These are phyloP conservation scores for Madurella fahalii DNA, from an alignment of 2,329 filamentous ascomycete genomes.

Conservation along the genomic window DNA sequence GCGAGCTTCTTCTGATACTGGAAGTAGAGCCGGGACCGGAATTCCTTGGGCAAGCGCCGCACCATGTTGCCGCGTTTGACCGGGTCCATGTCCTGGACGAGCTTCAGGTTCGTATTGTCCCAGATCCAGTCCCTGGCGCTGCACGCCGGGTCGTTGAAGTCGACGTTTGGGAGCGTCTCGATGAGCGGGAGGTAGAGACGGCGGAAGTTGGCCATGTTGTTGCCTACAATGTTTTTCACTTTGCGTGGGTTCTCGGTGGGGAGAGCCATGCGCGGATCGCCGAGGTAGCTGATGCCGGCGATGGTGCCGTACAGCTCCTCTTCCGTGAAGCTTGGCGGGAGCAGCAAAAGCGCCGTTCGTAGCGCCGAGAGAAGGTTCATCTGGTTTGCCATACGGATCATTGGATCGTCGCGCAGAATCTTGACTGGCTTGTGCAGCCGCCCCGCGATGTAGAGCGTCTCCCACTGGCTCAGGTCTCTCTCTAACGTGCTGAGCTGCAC, in stretches of 20 bases:
- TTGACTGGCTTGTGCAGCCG: slow-evolving; percentile 97
- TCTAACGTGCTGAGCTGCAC: slow-evolving; percentile 90
- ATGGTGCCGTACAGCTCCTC: slow-evolving; percentile 86
- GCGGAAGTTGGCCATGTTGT: slow-evolving; percentile 89
- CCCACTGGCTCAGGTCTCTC: slow-evolving; percentile 82
- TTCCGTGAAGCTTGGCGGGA: slow-evolving; percentile 82
- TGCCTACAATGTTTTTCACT: slow-evolving; percentile 86
- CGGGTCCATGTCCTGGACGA: slow-evolving; percentile 91
- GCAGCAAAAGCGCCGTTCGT: slow-evolving; percentile 79
- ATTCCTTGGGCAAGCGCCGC: slow-evolving; percentile 77
- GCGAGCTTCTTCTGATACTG: slow-evolving; percentile 87
- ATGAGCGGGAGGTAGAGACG: slow-evolving; percentile 87
- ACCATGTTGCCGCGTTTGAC: slow-evolving; percentile 94
- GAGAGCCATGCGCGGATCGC: slow-evolving; percentile 91
- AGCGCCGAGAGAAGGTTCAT: slow-evolving; percentile 91
- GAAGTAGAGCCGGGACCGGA: slow-evolving; percentile 88
- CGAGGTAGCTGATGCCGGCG: slow-evolving; percentile 86
- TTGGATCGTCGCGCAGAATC: slow-evolving; percentile 89
- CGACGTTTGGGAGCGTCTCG: slow-evolving; percentile 82
- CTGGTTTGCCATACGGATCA: slow-evolving; percentile 90
- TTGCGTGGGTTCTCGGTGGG: slow-evolving; percentile 89
- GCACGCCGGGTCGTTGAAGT: slow-evolving; percentile 64
- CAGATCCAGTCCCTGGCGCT: slow-evolving; percentile 58
- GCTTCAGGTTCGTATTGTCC: slow-evolving; percentile 58
- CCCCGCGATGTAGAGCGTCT: slow-evolving; percentile 93